phyloP scores from a whole-genome alignment of 345 rosid species.

The Lepidium sativum region DNA sequence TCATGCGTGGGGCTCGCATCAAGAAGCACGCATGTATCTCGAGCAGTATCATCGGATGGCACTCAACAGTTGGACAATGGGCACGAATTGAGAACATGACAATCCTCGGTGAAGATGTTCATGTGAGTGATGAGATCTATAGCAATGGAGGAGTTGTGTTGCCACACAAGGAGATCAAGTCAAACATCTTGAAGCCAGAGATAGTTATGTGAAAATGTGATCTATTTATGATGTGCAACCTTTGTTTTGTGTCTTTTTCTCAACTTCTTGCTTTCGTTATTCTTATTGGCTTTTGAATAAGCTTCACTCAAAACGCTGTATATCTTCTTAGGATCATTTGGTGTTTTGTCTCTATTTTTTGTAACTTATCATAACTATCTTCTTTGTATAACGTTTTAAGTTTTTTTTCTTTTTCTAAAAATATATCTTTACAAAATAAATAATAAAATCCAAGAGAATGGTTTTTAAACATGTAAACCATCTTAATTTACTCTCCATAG shows the following conservation, averaged over 20 bases:
- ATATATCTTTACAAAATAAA: no score
- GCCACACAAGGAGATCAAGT: constrained; percentile 94
- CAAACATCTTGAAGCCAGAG: constrained; percentile 97
- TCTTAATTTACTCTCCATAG: no score
- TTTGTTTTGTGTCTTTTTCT: neutral
- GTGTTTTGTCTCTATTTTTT: constrained; percentile 11
- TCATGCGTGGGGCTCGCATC: constrained; percentile 92
- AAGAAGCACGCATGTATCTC: constrained; percentile 95
- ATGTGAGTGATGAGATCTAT: constrained; percentile 86
- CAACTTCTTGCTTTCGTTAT: neutral
- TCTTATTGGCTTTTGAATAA: constrained; percentile 23
- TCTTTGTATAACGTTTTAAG: no score
- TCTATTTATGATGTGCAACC: neutral
- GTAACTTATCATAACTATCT: neutral
- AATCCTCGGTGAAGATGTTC: constrained; percentile 94
- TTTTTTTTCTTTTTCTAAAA: no score
- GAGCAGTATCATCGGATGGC: constrained; percentile 96
- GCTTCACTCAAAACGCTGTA: constrained; percentile 11
- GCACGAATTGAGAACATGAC: constrained; percentile 98
- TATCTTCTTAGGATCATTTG: constrained; percentile 19
- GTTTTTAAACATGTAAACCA: no score
- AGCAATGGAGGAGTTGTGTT: constrained; percentile 96
- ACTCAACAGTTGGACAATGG: constrained; percentile 95
- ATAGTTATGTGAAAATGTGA: constrained; percentile 70
- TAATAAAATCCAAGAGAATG: no score